Evolutionary conservation across 2,329 filamentous ascomycete species (phyloP), one percentile per base, ranked within the genome.

Genomic region (Emmonsiellopsis sp.): DNA sequence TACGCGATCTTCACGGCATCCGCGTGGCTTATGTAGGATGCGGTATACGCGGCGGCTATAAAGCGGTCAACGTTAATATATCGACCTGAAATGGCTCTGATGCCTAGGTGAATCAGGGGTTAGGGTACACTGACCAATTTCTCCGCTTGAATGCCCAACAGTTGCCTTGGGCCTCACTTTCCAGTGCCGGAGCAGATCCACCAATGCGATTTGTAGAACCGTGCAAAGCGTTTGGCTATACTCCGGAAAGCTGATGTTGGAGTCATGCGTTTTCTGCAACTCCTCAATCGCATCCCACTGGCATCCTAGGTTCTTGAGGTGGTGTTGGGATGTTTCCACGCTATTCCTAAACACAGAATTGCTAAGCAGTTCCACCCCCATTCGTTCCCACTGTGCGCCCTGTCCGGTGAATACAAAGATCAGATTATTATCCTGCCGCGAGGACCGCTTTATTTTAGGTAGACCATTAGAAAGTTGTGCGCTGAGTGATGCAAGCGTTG

Each of bases 151-250:
- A 57, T 79, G 76, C 0, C 76, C 74, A 3, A 68, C 63, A 0
- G 77, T 74, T 4, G 64, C 67, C 0, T 58, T 45, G 0, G 75
- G 73, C 7, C 54, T 56, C n/a, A 79, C 63, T 1, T 67, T 68
- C 69, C 71, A 77, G 2, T 71, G 70, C 31, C 66, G 45, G 1
- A 80, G 62, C 2, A 80, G 63, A 11, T 73, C 66, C 0, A 71
- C 69, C 6, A 80, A 58, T 1, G 71, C 72, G 2, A 81, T 61
- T 59, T 81, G 78, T 2, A 80, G 57, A 0, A 74, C 73, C 0
- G 73, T 75, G 56, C 70, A 60, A 0, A 61, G 13, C 2, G 59
- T 55, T 2, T 52, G 44, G 33, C 53, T 53, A 9, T 33, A 36
- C n/a, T 17, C 36, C 2, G 48, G 32, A 32, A 31, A 31, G n/a